Evolutionary conservation across 1,284 basidiomycete species (phyloP).

Genomic region (Omphalotus olearius): DNA sequence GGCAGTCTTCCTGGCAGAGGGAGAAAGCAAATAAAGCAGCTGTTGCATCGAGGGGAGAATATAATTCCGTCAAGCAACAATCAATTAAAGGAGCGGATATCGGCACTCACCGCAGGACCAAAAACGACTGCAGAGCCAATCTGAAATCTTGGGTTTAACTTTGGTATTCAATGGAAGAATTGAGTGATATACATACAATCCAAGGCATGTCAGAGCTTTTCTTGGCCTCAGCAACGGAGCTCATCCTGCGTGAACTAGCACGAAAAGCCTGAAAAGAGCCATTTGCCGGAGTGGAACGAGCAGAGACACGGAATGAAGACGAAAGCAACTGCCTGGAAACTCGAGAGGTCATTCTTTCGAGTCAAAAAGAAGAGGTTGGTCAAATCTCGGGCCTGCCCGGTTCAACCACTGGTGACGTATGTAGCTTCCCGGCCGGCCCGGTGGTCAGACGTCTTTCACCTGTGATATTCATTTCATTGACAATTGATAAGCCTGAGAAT

Average conservation of each 20-base stretch:
- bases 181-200: slow-evolving; percentile 15
- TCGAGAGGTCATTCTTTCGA: slow-evolving; percentile 18
- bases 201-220: slow-evolving; percentile 19
- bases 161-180: not conserved
- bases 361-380: not conserved
- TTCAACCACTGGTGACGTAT: too few relatives aligned
- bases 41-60: slow-evolving; percentile 12
- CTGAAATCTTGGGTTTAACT: slow-evolving; percentile 18
- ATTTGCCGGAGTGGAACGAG: slow-evolving; percentile 10
- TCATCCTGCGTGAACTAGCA: slow-evolving; percentile 11
- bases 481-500: too few relatives aligned
- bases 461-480: too few relatives aligned
- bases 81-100: not conserved
- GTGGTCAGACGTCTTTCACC: too few relatives aligned
- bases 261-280: not conserved
- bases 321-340: slow-evolving; percentile 16
- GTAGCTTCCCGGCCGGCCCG: too few relatives aligned
- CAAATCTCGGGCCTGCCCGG: too few relatives aligned
- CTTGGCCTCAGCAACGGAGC: slow-evolving; percentile 10
- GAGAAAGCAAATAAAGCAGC: slow-evolving; percentile 38
- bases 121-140: slow-evolving; percentile 34
- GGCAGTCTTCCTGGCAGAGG: slow-evolving; percentile 29
- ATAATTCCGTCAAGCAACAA: not conserved
- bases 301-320: slow-evolving; percentile 15
- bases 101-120: slow-evolving; percentile 31